A percentile compares a stretch with the other conserved stretches of the same genome.
Evolutionary conservation across 805 yeast species (phyloP).

Genomic region (Saturnispora gosingensis): DNA sequence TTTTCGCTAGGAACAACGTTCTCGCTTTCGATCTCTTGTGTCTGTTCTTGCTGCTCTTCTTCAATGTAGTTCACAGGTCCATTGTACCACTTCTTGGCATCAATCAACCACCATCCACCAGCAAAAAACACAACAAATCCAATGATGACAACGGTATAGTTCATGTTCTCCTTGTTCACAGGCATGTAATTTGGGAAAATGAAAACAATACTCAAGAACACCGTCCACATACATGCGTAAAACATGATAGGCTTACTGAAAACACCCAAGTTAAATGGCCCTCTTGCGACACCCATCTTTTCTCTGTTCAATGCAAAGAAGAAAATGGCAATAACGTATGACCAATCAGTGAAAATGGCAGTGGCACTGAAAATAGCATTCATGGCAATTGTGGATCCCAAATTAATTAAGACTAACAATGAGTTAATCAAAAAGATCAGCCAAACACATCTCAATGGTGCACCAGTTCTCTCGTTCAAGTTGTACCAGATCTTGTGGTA

Average conservation of each 20-base stretch:
- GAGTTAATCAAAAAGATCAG: conserved; percentile 33
- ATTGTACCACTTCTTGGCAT: conserved; percentile 45
- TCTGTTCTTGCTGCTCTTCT: conserved; percentile 20
- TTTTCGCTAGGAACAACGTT: background rate
- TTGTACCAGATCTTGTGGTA: conserved; percentile 34
- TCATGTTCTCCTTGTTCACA: conserved; percentile 39
- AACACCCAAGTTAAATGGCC: conserved; percentile 40
- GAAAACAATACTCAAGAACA: conserved; percentile 37
- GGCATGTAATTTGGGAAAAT: conserved; percentile 43
- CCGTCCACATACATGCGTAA: conserved; percentile 36
- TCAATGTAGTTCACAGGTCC: conserved; percentile 47
- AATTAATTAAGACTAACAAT: conserved; percentile 35
- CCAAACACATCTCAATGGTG: conserved; percentile 39
- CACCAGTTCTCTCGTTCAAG: conserved; percentile 31
- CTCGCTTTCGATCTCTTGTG: conserved; percentile 9
- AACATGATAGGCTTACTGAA: conserved; percentile 34
- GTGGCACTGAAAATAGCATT: conserved; percentile 47
- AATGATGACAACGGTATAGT: conserved; percentile 44
- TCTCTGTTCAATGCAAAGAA: conserved; percentile 37
- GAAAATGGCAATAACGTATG: conserved; percentile 39
- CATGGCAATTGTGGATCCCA: conserved; percentile 37
- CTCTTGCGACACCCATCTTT: conserved; percentile 36
- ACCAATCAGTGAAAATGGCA: conserved; percentile 42
- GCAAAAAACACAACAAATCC: conserved; percentile 31
- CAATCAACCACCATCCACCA: conserved; percentile 37